These are phyloP conservation scores for Leccinellum albellum DNA, from an alignment of 768 basidiomycete species.

Conservation along the genomic window DNA sequence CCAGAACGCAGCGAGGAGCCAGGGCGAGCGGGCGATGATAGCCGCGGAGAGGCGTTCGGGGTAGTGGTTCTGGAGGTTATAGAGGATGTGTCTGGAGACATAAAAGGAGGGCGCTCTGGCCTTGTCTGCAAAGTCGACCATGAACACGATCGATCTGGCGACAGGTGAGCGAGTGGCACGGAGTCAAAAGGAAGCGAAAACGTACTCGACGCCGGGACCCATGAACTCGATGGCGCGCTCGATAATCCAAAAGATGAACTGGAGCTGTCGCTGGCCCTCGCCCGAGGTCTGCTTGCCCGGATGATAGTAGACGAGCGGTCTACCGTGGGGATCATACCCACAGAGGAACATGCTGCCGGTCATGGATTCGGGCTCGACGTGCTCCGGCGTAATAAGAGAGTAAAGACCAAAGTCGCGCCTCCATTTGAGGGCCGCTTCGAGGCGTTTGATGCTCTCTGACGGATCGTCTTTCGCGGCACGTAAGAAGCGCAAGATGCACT, in stretches of 20 bases:
- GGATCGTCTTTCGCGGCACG: conserved; percentile 76
- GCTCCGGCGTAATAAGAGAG: conserved; percentile 51
- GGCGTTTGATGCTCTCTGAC: conserved; percentile 51
- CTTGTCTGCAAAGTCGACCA: conserved; percentile 76
- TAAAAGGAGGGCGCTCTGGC: conserved; percentile 52
- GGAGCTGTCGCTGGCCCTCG: conserved; percentile 63
- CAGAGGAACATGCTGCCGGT: conserved; percentile 82
- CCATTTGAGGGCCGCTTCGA: conserved; percentile 77
- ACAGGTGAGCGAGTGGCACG: not conserved
- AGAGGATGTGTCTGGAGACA: conserved; percentile 41
- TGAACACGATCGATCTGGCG: conserved; percentile 33
- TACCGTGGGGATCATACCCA: conserved; percentile 65
- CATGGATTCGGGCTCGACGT: conserved; percentile 73
- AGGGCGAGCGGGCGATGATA: conserved; percentile 76
- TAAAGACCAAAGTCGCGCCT: conserved; percentile 75
- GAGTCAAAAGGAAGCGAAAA: not conserved
- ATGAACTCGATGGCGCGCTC: conserved; percentile 76
- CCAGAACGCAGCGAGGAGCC: conserved; percentile 68
- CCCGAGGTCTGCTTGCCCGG: conserved; percentile 76
- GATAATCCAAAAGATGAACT: conserved; percentile 37
- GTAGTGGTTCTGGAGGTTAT: conserved; percentile 42
- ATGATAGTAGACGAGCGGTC: conserved; percentile 68
- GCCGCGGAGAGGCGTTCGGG: not conserved
- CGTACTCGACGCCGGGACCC: conserved; percentile 34
- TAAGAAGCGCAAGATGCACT: conserved; percentile 73